A percentile compares a stretch with the other conserved stretches of the same genome.
Evolutionary conservation across 495 filamentous ascomycete species (phyloP).

Genomic region (Talaromyces borbonicus): DNA sequence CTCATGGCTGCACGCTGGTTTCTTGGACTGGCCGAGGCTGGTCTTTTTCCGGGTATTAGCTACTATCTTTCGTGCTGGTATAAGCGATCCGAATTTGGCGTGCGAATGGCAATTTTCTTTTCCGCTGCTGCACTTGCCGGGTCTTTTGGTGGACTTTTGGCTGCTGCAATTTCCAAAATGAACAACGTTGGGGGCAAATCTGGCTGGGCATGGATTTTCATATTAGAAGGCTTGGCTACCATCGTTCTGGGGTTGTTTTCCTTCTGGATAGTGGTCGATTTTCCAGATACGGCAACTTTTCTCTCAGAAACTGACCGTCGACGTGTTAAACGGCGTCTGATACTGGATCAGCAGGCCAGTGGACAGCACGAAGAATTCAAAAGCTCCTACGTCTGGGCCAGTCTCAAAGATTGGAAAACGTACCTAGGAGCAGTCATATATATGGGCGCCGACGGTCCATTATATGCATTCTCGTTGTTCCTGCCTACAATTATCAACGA

Average conservation of each 20-base stretch:
- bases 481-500: constrained; percentile 73
- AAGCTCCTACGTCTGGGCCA: constrained; percentile 63
- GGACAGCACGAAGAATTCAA: constrained; percentile 75
- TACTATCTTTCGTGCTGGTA: constrained; percentile 90
- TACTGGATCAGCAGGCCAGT: constrained; percentile 64
- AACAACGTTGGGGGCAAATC: constrained; percentile 51
- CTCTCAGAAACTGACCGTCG: constrained; percentile 60
- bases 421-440: constrained; percentile 68
- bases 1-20: constrained; percentile 81
- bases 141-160: constrained; percentile 77
- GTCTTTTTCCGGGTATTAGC: constrained; percentile 77
- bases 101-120: constrained; percentile 80
- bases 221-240: constrained; percentile 38
- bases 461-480: constrained; percentile 90
- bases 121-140: constrained; percentile 77
- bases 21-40: constrained; percentile 75
- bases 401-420: constrained; percentile 82
- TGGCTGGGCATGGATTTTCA: constrained; percentile 81
- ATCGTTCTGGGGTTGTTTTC: constrained; percentile 61
- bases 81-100: constrained; percentile 68
- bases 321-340: constrained; percentile 65
- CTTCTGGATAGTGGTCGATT: constrained; percentile 85
- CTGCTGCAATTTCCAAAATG: constrained; percentile 71
- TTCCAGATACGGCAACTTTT: constrained; percentile 75
- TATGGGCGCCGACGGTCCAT: constrained; percentile 58